Base-by-base conservation (phyloP, 139 green algal species). In the Choricystis sp. region DNA sequence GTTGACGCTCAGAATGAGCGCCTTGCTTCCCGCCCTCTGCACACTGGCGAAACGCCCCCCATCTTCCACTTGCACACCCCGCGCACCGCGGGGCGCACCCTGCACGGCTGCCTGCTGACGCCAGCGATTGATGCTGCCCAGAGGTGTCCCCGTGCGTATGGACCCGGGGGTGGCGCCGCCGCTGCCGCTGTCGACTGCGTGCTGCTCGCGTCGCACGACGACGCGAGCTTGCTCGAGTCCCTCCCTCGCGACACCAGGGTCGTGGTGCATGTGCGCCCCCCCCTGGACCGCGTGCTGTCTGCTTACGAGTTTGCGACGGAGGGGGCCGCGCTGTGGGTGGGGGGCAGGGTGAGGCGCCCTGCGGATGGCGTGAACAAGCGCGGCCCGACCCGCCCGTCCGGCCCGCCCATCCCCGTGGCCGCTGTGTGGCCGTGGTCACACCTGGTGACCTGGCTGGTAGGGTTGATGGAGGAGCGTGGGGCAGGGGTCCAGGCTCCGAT, bases 41-140 rank as follows among this genome's bases (percentile, higher is more conserved):
- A n/a, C 16, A 62, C 27, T 62, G 16, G 16, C 40, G 61, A 59
- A 20, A 57, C 57, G n/a, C 1, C 60, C 60, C 66, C 94, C 57
- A 62, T 94, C 3, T 97, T 91, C 71, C 96, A 97, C 76, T 65
- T 98, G 55, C 91, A 97, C 70, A 78, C 96, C 20, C 91, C 91
- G 0, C 72, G 91, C 20, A 96, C 91, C 31, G 91, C 89, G 23
- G 91, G 91, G 25, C 80, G 90, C 24, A 95, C 85, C 4, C 91
- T 89, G 28, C 72, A 87, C 31, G 70, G 65, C 30, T 96, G 89
- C 65, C 88, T 96, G 63, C 72, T 96, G n/a, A 86, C 85, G 61
- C 62, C 66, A 67, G 70, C 65, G 22, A 57, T 78, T 0, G 76
- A 69, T 20, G 78, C 80, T 28, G 71, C 60, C 59, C 49, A 63